Percentiles rank a stretch among this genome's conserved stretches.
Conservation (phyloP, 2,329 filamentous ascomycete species). For the Neobulgaria alba region DNA sequence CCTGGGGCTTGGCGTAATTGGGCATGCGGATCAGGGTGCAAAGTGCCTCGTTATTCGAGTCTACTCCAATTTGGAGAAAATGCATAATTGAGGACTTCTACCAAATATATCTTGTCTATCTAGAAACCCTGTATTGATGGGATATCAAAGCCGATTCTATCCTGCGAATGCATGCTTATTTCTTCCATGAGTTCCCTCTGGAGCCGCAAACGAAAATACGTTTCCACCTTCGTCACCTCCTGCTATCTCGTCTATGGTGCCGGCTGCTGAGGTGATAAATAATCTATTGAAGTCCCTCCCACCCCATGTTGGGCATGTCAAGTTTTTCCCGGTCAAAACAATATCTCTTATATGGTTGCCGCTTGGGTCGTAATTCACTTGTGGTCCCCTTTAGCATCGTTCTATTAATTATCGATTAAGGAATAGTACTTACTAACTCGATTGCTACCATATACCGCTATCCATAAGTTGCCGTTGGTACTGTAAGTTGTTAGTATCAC, state of each 20-base stretch:
- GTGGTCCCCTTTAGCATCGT: neutral
- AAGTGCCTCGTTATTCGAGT: no score
- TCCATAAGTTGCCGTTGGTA: conserved; percentile 31
- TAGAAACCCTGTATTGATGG: no score
- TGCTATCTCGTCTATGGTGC: conserved; percentile 16
- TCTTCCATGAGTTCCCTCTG: no score
- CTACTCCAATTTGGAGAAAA: neutral
- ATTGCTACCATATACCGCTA: conserved; percentile 29
- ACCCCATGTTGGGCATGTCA: conserved; percentile 32
- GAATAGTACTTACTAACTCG: conserved; percentile 22
- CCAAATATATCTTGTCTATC: no score
- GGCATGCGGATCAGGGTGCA: no score
- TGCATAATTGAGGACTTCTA: conserved; percentile 8
- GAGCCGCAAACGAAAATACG: no score
- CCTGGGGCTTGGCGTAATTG: no score
- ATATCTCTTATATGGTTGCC: conserved; percentile 30
- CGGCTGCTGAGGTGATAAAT: conserved; percentile 24
- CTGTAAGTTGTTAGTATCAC: conserved; percentile 12
- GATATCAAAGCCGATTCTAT: no score
- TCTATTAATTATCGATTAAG: neutral
- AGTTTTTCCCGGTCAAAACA: conserved; percentile 28
- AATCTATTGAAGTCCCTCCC: conserved; percentile 29
- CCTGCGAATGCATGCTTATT: no score
- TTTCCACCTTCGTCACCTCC: conserved; percentile 30
- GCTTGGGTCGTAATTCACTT: conserved; percentile 27